These are phyloP conservation scores for Seminavis robusta DNA, from an alignment of 108 stramenopile genomes.

Conservation along the genomic window DNA sequence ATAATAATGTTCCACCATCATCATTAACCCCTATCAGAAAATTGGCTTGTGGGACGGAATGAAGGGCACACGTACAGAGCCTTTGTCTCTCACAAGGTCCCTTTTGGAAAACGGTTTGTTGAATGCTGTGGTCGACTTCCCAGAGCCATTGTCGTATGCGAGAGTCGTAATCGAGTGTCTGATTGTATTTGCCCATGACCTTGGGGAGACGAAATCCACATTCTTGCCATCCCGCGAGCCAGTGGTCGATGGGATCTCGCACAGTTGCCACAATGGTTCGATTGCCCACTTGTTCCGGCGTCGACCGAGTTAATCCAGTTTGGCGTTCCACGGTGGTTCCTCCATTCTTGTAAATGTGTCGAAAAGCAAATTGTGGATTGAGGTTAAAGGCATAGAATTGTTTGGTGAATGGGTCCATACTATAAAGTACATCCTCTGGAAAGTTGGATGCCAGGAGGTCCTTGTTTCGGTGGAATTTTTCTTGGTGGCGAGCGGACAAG, in stretches of 20 bases:
- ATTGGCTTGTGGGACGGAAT: slow-evolving; percentile 30
- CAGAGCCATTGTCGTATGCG: slow-evolving; percentile 12
- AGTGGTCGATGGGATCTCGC: slow-evolving; percentile 26
- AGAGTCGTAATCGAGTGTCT: background rate
- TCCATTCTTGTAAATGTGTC: slow-evolving; percentile 25
- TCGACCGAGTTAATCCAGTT: too few relatives aligned
- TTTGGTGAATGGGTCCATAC: too few relatives aligned
- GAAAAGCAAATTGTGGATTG: slow-evolving; percentile 12
- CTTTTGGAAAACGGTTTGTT: background rate
- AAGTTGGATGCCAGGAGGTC: too few relatives aligned
- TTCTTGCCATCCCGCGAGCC: slow-evolving; percentile 18
- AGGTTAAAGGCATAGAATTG: slow-evolving; percentile 2
- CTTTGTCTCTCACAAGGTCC: background rate
- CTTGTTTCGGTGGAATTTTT: too few relatives aligned
- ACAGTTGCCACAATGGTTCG: slow-evolving; percentile 16
- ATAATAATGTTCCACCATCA: background rate
- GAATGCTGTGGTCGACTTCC: background rate
- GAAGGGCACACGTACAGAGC: slow-evolving; percentile 8
- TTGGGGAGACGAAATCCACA: slow-evolving; percentile 15
- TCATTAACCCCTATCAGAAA: slow-evolving; percentile 17
- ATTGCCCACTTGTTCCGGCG: background rate
- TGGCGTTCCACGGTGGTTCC: slow-evolving; percentile 16
- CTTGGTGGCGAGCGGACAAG: too few relatives aligned
- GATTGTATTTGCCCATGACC: background rate
- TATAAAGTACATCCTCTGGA: too few relatives aligned